Evolutionary conservation across 352 stramenopile genomes (phyloP).

Genomic region (Globisporangium echinulatum): DNA sequence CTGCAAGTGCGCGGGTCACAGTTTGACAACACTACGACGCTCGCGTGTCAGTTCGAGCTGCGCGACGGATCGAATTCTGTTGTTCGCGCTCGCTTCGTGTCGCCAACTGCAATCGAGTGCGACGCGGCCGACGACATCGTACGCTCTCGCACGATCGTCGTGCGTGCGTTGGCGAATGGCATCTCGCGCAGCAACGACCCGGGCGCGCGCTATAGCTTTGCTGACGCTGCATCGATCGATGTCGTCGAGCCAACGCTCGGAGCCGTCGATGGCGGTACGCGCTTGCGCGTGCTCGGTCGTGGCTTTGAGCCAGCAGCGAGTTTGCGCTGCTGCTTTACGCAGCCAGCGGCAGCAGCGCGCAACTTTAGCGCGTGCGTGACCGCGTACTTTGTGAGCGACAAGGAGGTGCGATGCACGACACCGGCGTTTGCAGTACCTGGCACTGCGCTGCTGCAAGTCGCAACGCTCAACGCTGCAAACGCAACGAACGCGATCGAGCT

Average conservation of each 20-base stretch:
- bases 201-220: constrained; percentile 29
- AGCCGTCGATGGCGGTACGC: constrained; percentile 18
- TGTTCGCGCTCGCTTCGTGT: constrained; percentile 14
- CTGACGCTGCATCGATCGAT: constrained; percentile 23
- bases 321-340: constrained; percentile 54
- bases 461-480: constrained; percentile 9
- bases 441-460: constrained; percentile 18
- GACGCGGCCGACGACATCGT: constrained; percentile 7
- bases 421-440: constrained; percentile 14
- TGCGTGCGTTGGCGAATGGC: constrained; percentile 27
- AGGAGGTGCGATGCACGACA: constrained; percentile 21
- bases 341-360: neutral
- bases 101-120: constrained; percentile 17
- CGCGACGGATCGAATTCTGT: constrained; percentile 1
- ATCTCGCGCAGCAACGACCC: constrained; percentile 15
- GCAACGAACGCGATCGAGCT: constrained; percentile 14
- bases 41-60: constrained; percentile 27
- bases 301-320: constrained; percentile 29
- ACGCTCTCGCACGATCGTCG: constrained; percentile 6
- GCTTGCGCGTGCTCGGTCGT: constrained; percentile 33
- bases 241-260: constrained; percentile 41
- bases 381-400: constrained; percentile 29
- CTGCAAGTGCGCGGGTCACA: constrained; percentile 27
- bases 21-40: constrained; percentile 17
- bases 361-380: constrained; percentile 12